These are phyloP conservation scores for Solanum boliviense DNA, from an alignment of 257 asterid genomes.

Conservation along the genomic window DNA sequence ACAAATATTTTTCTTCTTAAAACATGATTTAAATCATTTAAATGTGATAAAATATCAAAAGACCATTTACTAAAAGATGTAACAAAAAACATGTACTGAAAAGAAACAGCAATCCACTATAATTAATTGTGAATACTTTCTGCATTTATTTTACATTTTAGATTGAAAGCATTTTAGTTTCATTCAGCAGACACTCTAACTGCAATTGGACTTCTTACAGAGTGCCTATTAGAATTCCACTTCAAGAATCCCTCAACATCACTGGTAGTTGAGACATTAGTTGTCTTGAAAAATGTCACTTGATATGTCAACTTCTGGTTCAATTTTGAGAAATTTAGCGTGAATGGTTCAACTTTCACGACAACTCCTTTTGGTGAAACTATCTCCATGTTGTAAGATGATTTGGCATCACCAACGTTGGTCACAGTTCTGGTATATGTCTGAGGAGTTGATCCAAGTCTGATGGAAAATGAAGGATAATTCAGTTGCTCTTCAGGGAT, in stretches of 20 bases:
- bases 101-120: neutral
- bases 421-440: slow-evolving; percentile 31
- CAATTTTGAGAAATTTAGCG: slow-evolving; percentile 1
- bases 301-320: slow-evolving; percentile 20
- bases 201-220: slow-evolving; percentile 32
- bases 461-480: slow-evolving; percentile 18
- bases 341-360: slow-evolving; percentile 20
- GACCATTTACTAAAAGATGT: neutral
- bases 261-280: neutral
- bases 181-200: neutral
- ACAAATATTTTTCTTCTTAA: neutral
- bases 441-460: slow-evolving; percentile 5
- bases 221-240: slow-evolving; percentile 22
- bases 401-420: slow-evolving; percentile 24
- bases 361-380: slow-evolving; percentile 16
- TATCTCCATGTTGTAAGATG: slow-evolving; percentile 14
- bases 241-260: slow-evolving; percentile 24
- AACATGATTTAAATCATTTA: neutral
- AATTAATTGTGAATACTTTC: neutral
- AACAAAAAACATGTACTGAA: neutral
- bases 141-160: neutral
- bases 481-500: slow-evolving; percentile 18
- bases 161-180: neutral
- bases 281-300: slow-evolving; percentile 10
- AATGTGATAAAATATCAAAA: neutral